Evolutionary conservation across 2,329 filamentous ascomycete genomes (phyloP).

Genomic region (Aspergillus calidoustus): DNA sequence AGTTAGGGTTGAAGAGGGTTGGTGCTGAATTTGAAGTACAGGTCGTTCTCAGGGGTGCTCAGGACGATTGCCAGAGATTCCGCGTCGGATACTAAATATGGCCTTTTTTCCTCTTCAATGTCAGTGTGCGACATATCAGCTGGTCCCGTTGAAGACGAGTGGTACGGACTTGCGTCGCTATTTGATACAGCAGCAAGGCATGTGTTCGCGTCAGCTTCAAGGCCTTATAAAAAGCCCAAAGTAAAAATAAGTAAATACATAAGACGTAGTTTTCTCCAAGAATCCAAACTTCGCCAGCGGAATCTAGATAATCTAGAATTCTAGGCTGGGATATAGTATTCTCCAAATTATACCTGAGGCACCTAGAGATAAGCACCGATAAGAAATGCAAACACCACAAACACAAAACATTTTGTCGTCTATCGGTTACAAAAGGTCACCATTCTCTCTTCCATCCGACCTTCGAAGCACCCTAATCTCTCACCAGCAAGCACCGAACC

Average conservation of each 20-base stretch:
- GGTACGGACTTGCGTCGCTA: no score
- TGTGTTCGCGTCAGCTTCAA: no score
- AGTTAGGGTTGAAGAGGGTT: neutral
- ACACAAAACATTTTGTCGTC: slow-evolving; percentile 7
- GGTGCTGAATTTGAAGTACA: neutral
- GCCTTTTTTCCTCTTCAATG: no score
- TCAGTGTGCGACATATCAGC: no score
- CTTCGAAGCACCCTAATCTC: neutral
- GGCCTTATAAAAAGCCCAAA: neutral
- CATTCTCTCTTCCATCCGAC: neutral
- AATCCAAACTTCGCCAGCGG: neutral
- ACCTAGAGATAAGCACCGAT: slow-evolving; percentile 7
- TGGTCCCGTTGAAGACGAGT: no score
- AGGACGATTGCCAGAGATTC: slow-evolving; percentile 17
- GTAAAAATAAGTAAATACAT: no score
- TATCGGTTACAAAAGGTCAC: neutral
- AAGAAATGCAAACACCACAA: slow-evolving; percentile 10
- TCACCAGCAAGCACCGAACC: neutral
- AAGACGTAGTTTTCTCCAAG: neutral
- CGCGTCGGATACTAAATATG: neutral
- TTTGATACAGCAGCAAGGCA: no score
- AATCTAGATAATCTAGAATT: no score
- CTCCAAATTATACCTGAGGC: neutral
- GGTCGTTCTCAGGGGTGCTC: slow-evolving; percentile 4
- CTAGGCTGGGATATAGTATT: no score